phyloP scores from a whole-genome alignment of 202 grass and related monocot genomes.

The Zizania palustris region DNA sequence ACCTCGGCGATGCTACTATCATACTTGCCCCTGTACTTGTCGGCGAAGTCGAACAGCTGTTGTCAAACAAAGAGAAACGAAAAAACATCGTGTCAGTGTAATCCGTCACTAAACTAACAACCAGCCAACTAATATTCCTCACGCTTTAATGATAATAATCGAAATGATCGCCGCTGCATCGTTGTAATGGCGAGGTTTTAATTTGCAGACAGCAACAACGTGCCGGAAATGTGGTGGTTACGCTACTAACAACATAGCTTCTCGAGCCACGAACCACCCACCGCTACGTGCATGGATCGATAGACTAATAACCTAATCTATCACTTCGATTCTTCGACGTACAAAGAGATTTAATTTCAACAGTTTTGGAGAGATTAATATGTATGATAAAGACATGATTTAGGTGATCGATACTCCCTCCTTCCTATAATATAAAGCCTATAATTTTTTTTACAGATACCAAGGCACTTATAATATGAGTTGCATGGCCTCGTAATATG shows the following conservation, averaged over 20 bases:
- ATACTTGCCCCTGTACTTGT: conserved; percentile 77
- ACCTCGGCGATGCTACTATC: conserved; percentile 86
- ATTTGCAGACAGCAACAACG: conserved; percentile 23
- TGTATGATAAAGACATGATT: too few relatives aligned
- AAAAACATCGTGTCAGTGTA: conserved; percentile 6
- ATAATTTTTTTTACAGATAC: too few relatives aligned
- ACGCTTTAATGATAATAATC: not conserved
- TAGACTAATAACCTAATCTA: not conserved
- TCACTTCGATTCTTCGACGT: not conserved
- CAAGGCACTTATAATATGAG: too few relatives aligned
- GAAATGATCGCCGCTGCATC: conserved; percentile 9
- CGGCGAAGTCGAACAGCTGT: conserved; percentile 80
- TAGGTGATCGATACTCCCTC: too few relatives aligned
- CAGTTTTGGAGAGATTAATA: too few relatives aligned
- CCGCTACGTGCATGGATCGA: not conserved
- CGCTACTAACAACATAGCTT: conserved; percentile 3
- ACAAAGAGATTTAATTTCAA: too few relatives aligned
- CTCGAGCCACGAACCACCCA: not conserved
- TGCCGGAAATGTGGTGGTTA: conserved; percentile 51
- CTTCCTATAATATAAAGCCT: too few relatives aligned
- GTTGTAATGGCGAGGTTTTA: conserved; percentile 12
- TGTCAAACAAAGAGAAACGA: not conserved
- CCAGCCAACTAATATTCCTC: conserved; percentile 39
- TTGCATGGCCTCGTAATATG: too few relatives aligned
- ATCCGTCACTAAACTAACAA: not conserved